Evolutionary conservation across 768 basidiomycete species (phyloP).

Genomic region (Tricholoma furcatifolium): DNA sequence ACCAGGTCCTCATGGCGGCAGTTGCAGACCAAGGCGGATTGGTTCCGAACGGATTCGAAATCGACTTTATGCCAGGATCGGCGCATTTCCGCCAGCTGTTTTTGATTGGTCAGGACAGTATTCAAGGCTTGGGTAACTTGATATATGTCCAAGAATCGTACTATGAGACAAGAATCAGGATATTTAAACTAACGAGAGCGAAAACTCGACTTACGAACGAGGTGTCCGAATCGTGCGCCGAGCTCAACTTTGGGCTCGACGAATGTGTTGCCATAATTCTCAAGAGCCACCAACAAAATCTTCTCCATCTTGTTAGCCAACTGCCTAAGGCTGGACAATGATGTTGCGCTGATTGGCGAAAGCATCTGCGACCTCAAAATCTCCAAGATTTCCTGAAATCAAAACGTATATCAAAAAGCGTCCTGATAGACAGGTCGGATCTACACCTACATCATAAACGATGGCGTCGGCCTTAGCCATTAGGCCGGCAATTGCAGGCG

Average conservation of each 20-base stretch:
- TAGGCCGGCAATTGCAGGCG: slow-evolving; percentile 81
- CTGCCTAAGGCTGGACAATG: slow-evolving; percentile 71
- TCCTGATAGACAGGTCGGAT: neutral
- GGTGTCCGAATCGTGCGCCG: slow-evolving; percentile 87
- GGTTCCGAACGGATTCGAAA: slow-evolving; percentile 89
- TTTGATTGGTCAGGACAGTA: slow-evolving; percentile 86
- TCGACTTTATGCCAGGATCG: slow-evolving; percentile 87
- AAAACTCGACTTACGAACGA: slow-evolving; percentile 64
- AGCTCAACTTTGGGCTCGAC: slow-evolving; percentile 90
- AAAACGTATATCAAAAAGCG: slow-evolving; percentile 9
- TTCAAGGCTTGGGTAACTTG: slow-evolving; percentile 88
- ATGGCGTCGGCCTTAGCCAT: slow-evolving; percentile 91
- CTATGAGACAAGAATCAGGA: slow-evolving; percentile 35
- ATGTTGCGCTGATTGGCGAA: slow-evolving; percentile 65
- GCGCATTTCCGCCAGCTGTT: slow-evolving; percentile 83
- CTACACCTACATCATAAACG: slow-evolving; percentile 79
- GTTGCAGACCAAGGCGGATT: slow-evolving; percentile 91
- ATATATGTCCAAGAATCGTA: slow-evolving; percentile 89
- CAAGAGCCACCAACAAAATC: slow-evolving; percentile 76
- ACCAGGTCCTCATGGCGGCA: slow-evolving; percentile 89
- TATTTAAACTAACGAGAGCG: slow-evolving; percentile 6
- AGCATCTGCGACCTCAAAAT: slow-evolving; percentile 83
- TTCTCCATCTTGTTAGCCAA: slow-evolving; percentile 92
- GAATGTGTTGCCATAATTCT: slow-evolving; percentile 84
- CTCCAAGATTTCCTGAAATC: slow-evolving; percentile 78